These are phyloP conservation scores for Fraxinus latifolia DNA, from an alignment of 305 asterid genomes.

Conservation along the genomic window DNA sequence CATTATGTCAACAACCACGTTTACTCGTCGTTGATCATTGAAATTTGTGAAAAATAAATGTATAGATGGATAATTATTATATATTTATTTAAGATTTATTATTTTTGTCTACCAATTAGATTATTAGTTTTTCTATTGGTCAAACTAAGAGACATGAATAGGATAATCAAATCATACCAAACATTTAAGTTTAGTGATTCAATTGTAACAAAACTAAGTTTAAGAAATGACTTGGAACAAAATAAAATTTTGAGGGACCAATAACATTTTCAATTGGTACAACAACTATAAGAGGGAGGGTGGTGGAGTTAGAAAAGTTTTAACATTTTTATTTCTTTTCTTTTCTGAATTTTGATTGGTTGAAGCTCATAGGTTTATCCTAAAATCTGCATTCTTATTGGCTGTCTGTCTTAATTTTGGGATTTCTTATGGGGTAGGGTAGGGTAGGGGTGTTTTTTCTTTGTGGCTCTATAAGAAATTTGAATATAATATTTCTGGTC, in stretches of 20 bases:
- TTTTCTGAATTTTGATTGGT: slow-evolving; percentile 46
- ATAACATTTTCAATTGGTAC: neutral
- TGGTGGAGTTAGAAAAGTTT: neutral
- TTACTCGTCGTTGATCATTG: neutral
- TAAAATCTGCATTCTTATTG: slow-evolving; percentile 36
- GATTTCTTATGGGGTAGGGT: slow-evolving; percentile 43
- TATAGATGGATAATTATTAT: neutral
- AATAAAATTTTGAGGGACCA: neutral
- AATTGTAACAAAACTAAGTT: neutral
- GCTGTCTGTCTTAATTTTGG: slow-evolving; percentile 28
- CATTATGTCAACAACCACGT: neutral
- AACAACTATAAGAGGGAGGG: neutral
- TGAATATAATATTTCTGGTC: slow-evolving; percentile 31
- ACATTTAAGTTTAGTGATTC: neutral
- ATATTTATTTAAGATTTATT: neutral
- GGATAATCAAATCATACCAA: neutral
- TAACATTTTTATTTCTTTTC: slow-evolving; percentile 11
- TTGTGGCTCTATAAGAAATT: neutral
- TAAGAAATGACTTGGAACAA: neutral
- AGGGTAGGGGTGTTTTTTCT: neutral
- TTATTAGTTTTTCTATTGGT: no score
- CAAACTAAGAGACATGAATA: neutral
- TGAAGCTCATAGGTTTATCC: slow-evolving; percentile 32
- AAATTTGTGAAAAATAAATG: no score
- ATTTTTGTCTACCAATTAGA: neutral